Evolutionary conservation across 306 rosid species (phyloP).

Genomic region (Begonia fuchsioides): DNA sequence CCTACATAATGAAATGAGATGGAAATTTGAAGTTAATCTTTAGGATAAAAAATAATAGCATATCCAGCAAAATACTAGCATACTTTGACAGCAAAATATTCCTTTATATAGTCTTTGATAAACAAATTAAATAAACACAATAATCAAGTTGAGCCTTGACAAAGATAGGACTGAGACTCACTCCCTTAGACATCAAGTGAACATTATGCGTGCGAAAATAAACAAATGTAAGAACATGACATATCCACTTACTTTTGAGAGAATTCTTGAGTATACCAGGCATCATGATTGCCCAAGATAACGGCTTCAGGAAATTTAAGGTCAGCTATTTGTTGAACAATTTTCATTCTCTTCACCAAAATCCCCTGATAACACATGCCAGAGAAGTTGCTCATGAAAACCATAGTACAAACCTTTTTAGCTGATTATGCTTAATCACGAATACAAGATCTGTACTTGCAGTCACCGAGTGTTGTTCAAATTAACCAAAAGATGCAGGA

Average conservation of each 20-base stretch:
- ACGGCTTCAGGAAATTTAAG: slow-evolving; percentile 62
- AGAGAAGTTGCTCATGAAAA: not conserved
- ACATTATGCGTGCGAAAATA: too few relatives aligned
- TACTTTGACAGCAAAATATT: too few relatives aligned
- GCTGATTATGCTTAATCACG: not conserved
- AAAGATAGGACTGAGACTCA: not conserved
- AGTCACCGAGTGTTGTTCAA: not conserved
- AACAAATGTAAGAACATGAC: slow-evolving; percentile 6
- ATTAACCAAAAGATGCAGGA: not conserved
- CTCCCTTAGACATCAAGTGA: not conserved
- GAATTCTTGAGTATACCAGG: slow-evolving; percentile 69
- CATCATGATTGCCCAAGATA: slow-evolving; percentile 85
- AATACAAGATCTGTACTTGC: not conserved
- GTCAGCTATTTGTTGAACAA: slow-evolving; percentile 58
- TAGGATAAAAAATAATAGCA: not conserved
- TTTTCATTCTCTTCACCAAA: slow-evolving; percentile 89
- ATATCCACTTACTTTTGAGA: slow-evolving; percentile 52
- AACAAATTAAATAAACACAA: too few relatives aligned
- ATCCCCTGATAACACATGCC: slow-evolving; percentile 42
- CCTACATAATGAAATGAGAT: slow-evolving; percentile 38
- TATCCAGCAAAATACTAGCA: not conserved
- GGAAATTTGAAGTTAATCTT: slow-evolving; percentile 11
- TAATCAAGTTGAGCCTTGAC: not conserved
- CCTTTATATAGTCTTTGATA: too few relatives aligned
- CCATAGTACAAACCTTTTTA: too few relatives aligned